These are phyloP conservation scores for Aspergillus udagawae DNA, from an alignment of 2,329 filamentous ascomycete species.

Conservation along the genomic window DNA sequence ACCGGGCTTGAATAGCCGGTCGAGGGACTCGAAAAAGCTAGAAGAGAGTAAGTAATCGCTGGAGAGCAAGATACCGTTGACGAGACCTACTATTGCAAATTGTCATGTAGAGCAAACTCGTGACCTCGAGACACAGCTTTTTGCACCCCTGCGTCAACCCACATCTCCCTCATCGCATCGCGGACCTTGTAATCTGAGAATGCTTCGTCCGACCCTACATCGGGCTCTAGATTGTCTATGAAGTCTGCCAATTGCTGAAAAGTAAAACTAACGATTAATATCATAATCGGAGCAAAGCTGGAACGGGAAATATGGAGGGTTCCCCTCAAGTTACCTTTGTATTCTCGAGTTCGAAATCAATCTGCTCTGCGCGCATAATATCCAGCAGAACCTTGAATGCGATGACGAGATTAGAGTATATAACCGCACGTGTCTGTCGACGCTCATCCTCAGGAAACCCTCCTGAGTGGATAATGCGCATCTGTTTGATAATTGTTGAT, in stretches of 20 bases:
- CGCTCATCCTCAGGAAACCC: slow-evolving; percentile 88
- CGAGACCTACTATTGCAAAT: slow-evolving; percentile 76
- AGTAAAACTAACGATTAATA: neutral
- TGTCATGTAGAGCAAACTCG: slow-evolving; percentile 94
- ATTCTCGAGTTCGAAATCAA: slow-evolving; percentile 71
- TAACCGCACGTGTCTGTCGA: slow-evolving; percentile 89
- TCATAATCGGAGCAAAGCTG: neutral
- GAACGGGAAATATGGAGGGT: neutral
- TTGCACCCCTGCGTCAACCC: slow-evolving; percentile 79
- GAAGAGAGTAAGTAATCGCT: slow-evolving; percentile 9
- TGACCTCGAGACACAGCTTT: slow-evolving; percentile 89
- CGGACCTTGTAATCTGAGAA: slow-evolving; percentile 63
- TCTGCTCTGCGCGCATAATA: slow-evolving; percentile 81
- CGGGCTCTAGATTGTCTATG: slow-evolving; percentile 68
- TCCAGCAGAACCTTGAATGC: slow-evolving; percentile 87
- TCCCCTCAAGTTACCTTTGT: slow-evolving; percentile 63
- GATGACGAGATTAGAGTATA: slow-evolving; percentile 91
- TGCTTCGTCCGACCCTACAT: slow-evolving; percentile 75
- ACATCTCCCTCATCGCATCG: slow-evolving; percentile 76
- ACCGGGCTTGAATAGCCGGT: slow-evolving; percentile 68
- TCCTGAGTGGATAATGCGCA: slow-evolving; percentile 94
- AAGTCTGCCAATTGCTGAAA: slow-evolving; percentile 70
- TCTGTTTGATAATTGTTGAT: slow-evolving; percentile 96
- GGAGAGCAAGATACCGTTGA: neutral
- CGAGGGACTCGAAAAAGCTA: slow-evolving; percentile 79